Evolutionary conservation across 306 rosid genomes (phyloP).

Genomic region (Cicer yamashitae): DNA sequence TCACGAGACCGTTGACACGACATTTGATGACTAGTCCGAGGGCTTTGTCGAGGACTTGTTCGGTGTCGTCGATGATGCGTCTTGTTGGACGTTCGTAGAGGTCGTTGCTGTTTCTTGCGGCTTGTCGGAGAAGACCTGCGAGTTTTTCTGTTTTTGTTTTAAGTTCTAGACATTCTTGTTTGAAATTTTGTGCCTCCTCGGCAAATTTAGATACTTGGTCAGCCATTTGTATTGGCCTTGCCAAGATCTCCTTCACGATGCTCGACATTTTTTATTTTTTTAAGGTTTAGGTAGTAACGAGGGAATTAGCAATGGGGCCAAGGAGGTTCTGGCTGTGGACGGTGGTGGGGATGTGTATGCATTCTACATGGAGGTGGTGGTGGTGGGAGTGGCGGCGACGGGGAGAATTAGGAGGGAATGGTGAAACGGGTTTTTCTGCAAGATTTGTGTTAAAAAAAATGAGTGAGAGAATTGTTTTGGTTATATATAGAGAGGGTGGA

Average conservation of each 20-base stretch:
- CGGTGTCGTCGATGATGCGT: slow-evolving; percentile 79
- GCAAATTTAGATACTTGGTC: slow-evolving; percentile 70
- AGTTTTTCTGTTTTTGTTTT: slow-evolving; percentile 77
- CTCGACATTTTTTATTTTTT: too few species aligned
- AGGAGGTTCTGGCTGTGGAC: slow-evolving; percentile 35
- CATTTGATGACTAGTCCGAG: slow-evolving; percentile 65
- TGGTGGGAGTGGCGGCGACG: slow-evolving; percentile 44
- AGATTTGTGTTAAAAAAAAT: slow-evolving; percentile 30
- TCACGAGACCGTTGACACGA: slow-evolving; percentile 62
- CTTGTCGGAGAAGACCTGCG: slow-evolving; percentile 77
- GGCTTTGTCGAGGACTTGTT: slow-evolving; percentile 74
- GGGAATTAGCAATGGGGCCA: background rate
- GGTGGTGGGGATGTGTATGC: slow-evolving; percentile 12
- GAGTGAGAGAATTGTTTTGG: slow-evolving; percentile 1
- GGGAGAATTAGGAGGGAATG: slow-evolving; percentile 43
- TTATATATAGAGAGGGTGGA: slow-evolving; percentile 22
- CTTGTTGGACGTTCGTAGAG: slow-evolving; percentile 82
- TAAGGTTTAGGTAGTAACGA: too few species aligned
- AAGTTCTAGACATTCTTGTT: slow-evolving; percentile 67
- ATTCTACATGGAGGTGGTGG: slow-evolving; percentile 33
- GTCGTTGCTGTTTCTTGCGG: slow-evolving; percentile 74
- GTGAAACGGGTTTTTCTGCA: slow-evolving; percentile 57
- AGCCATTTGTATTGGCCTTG: slow-evolving; percentile 82
- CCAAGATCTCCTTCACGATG: slow-evolving; percentile 82
- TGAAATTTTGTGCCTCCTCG: slow-evolving; percentile 64